Percentiles rank a stretch among this genome's conserved stretches.
These are phyloP conservation scores for Microbotryum lychnidis-dioicae DNA, from an alignment of 1,284 basidiomycete species.

Conservation along the genomic window DNA sequence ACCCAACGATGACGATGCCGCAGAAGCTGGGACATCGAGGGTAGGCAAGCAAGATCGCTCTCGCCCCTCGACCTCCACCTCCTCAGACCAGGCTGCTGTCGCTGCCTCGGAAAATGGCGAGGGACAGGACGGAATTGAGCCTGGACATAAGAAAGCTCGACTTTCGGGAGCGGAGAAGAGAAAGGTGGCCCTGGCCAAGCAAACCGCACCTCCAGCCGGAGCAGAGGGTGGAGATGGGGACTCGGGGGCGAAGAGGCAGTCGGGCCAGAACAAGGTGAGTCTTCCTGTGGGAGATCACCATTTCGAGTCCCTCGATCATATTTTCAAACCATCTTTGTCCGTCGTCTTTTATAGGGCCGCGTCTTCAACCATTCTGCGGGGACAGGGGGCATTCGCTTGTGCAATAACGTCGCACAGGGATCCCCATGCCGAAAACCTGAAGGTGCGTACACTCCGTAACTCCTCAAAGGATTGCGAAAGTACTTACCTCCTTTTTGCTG, in stretches of 20 bases:
- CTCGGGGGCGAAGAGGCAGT: constrained; percentile 3
- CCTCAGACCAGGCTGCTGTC: no score
- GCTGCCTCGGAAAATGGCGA: no score
- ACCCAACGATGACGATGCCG: constrained; percentile 51
- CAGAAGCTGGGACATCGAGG: constrained; percentile 48
- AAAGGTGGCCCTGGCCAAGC: constrained; percentile 12
- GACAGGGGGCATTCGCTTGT: constrained; percentile 62
- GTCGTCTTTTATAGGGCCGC: constrained; percentile 4
- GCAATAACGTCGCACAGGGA: constrained; percentile 63
- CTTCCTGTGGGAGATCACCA: constrained; percentile 45
- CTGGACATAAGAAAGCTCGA: constrained; percentile 22
- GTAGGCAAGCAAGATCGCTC: constrained; percentile 19
- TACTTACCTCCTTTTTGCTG: no score
- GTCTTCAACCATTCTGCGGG: constrained; percentile 26
- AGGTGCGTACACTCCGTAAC: not conserved
- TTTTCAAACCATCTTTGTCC: no score
- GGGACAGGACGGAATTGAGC: not conserved
- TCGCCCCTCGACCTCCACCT: not conserved
- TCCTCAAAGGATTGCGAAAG: no score
- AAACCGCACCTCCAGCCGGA: constrained; percentile 4
- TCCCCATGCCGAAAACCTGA: constrained; percentile 52
- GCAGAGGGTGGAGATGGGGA: not conserved
- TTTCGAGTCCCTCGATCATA: no score
- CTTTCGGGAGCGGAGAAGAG: constrained; percentile 31
- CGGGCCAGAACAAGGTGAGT: constrained; percentile 67